A percentile compares a stretch with the other conserved stretches of the same genome.
phyloP scores from a whole-genome alignment of 2,329 filamentous ascomycete genomes.

The Fusarium luffae region DNA sequence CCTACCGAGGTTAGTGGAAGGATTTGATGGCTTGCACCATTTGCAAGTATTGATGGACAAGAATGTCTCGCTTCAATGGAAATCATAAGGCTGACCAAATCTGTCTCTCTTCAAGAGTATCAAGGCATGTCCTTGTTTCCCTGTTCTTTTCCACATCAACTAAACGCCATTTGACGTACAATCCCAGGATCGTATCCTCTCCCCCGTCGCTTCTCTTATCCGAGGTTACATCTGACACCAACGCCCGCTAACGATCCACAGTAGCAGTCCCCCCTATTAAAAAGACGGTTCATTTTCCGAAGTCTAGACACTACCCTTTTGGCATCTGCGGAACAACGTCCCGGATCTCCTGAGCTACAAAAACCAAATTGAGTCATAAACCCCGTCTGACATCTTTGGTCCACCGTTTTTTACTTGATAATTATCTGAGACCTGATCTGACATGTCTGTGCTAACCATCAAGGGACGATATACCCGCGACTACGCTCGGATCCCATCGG shows the following conservation, averaged over 20 bases:
- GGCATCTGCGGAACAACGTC: background rate
- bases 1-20: background rate
- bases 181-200: background rate
- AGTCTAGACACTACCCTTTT: background rate
- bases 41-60: background rate
- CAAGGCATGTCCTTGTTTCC: background rate
- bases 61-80: background rate
- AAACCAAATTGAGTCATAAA: constrained; percentile 15
- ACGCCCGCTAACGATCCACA: background rate
- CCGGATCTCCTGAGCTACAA: constrained; percentile 1
- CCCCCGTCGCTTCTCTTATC: background rate
- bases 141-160: background rate
- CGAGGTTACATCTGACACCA: constrained; percentile 14
- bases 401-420: background rate
- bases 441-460: constrained; percentile 6
- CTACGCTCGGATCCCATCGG: constrained; percentile 15
- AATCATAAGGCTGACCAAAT: constrained; percentile 8
- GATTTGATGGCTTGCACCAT: background rate
- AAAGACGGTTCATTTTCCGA: background rate
- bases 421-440: constrained; percentile 1
- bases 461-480: background rate
- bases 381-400: background rate
- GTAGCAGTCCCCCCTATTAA: background rate
- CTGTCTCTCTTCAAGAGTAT: background rate
- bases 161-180: constrained; percentile 1